Evolutionary conservation across 1,284 basidiomycete species (phyloP).

Genomic region (Phlebopus sp.): DNA sequence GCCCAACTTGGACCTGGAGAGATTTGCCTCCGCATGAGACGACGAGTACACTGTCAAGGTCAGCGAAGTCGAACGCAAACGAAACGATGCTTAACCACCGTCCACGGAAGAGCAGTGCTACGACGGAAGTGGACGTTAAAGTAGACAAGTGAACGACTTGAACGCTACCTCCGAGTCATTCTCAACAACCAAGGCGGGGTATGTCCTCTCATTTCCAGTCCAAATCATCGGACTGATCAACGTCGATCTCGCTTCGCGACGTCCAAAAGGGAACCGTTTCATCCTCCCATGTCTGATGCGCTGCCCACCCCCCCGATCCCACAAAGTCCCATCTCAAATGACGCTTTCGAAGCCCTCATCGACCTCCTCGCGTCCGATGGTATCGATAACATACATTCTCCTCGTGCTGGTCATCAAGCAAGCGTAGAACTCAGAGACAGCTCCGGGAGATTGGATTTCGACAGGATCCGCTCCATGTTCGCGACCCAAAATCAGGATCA

Average conservation of each 20-base stretch:
- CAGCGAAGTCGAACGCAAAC: too few species aligned
- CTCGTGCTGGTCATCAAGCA: constrained; percentile 1
- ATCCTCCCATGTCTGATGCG: constrained; percentile 22
- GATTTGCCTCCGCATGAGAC: background rate
- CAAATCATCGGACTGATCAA: too few species aligned
- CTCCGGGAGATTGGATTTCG: constrained; percentile 31
- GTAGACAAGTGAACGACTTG: too few species aligned
- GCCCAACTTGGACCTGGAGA: constrained; percentile 9
- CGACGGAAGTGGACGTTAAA: too few species aligned
- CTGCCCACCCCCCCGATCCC: constrained; percentile 23
- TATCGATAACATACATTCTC: constrained; percentile 11
- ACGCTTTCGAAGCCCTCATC: constrained; percentile 33
- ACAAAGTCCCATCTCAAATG: constrained; percentile 23
- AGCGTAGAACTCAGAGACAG: constrained; percentile 21
- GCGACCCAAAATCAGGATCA: constrained; percentile 11
- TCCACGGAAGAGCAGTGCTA: too few species aligned
- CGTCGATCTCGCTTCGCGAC: too few species aligned
- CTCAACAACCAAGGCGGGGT: too few species aligned
- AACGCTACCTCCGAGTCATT: too few species aligned
- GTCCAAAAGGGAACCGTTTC: too few species aligned
- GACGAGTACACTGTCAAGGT: too few species aligned
- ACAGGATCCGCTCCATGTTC: constrained; percentile 31
- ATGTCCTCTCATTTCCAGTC: too few species aligned
- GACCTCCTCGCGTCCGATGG: constrained; percentile 34
- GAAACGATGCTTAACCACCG: too few species aligned